Percentiles rank a stretch among this genome's conserved stretches.
phyloP scores from a whole-genome alignment of 163 green algal species.

The Dunaliella salina region DNA sequence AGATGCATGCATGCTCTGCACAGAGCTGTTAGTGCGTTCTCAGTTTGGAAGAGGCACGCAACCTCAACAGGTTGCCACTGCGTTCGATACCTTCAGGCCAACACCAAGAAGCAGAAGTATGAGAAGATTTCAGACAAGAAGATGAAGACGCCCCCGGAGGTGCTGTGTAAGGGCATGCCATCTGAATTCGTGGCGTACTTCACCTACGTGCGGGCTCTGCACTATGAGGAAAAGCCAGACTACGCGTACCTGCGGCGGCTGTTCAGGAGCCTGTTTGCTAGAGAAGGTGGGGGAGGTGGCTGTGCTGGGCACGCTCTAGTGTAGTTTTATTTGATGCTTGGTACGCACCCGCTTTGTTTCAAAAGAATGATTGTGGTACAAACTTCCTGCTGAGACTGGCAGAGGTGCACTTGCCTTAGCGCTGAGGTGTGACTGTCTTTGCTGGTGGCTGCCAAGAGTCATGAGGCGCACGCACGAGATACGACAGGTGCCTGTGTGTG shows the following conservation, averaged over 20 bases:
- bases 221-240: constrained; percentile 99
- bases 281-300: constrained; percentile 63
- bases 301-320: no score
- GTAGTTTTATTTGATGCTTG: no score
- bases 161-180: constrained; percentile 17
- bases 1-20: neutral
- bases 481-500: neutral
- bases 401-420: no score
- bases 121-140: constrained; percentile 99
- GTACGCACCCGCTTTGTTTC: no score
- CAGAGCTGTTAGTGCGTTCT: neutral
- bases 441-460: no score
- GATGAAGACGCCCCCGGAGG: constrained; percentile 94
- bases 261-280: constrained; percentile 95
- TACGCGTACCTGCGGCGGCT: constrained; percentile 97
- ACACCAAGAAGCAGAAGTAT: constrained; percentile 81
- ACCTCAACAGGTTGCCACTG: neutral
- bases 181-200: constrained; percentile 73
- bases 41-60: neutral
- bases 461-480: no score
- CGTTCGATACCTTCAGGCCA: constrained; percentile 6
- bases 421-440: no score
- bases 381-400: no score
- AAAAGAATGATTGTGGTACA: no score
- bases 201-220: constrained; percentile 81